phyloP scores from a whole-genome alignment of 148 eudicot species.

The Amaranthus hypochondriacus region DNA sequence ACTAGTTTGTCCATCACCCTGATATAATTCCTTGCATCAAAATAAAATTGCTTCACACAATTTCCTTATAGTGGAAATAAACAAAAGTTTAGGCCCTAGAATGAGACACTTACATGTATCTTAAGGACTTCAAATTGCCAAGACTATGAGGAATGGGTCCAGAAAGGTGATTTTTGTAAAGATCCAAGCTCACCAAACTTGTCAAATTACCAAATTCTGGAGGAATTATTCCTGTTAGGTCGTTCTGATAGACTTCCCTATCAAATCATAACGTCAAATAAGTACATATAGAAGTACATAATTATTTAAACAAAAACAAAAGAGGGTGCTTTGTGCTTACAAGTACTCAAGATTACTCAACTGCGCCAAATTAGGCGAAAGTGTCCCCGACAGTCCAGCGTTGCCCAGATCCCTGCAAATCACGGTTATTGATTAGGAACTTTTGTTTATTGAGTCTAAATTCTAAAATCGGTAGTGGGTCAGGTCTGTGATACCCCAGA shows the following conservation, averaged over 20 bases:
- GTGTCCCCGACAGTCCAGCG: conserved; percentile 20
- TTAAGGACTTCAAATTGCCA: conserved; percentile 26
- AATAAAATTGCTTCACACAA: too few relatives aligned
- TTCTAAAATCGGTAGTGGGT: too few relatives aligned
- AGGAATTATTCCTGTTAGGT: conserved; percentile 31
- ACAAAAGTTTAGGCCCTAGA: background rate
- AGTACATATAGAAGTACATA: background rate
- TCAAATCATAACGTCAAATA: background rate
- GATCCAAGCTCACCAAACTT: conserved; percentile 24
- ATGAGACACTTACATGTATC: conserved; percentile 17
- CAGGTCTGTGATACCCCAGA: too few relatives aligned
- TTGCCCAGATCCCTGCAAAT: conserved; percentile 22
- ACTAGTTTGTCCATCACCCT: too few relatives aligned
- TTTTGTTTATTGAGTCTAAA: too few relatives aligned
- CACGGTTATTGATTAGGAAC: too few relatives aligned
- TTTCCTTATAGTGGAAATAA: too few relatives aligned
- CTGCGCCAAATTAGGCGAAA: conserved; percentile 16
- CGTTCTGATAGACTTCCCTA: conserved; percentile 24
- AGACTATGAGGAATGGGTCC: conserved; percentile 28
- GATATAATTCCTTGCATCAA: too few relatives aligned
- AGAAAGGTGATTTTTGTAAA: conserved; percentile 24
- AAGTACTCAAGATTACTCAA: conserved; percentile 17
- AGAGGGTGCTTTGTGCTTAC: background rate
- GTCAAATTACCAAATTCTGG: conserved; percentile 23
- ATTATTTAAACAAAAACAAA: background rate